phyloP scores from a whole-genome alignment of 345 rosid genomes.

The Citrus hindsii region DNA sequence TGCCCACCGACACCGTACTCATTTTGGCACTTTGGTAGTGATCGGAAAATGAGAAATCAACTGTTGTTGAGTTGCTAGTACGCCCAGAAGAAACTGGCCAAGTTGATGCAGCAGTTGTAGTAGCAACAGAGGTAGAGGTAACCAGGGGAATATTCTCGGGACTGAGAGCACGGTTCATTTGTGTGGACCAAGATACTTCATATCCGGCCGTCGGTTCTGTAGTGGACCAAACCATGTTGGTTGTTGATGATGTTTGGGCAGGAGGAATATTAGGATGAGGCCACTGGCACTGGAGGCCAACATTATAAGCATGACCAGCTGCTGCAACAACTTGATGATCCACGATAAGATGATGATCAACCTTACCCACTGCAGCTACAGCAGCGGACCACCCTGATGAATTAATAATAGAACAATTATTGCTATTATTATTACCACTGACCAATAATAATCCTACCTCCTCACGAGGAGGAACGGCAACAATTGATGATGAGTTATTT shows the following conservation, averaged over 20 bases:
- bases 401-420: too few species aligned
- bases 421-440: too few species aligned
- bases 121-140: not conserved
- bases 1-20: not conserved
- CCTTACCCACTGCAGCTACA: not conserved
- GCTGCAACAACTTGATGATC: conserved; percentile 12
- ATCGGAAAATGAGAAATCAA: conserved; percentile 16
- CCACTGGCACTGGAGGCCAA: conserved; percentile 16
- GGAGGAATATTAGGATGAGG: conserved; percentile 5
- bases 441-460: too few species aligned
- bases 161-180: conserved; percentile 11
- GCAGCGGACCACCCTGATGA: too few species aligned
- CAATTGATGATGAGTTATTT: not conserved
- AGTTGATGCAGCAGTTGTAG: conserved; percentile 8
- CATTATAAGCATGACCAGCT: not conserved
- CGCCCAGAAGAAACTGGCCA: conserved; percentile 21
- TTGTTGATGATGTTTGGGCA: not conserved
- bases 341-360: not conserved
- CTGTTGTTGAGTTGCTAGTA: not conserved
- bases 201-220: conserved; percentile 10
- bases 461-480: not conserved
- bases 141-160: conserved; percentile 5
- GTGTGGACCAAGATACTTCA: conserved; percentile 32
- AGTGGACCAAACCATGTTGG: conserved; percentile 24
- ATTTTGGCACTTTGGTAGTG: conserved; percentile 4